Evolutionary conservation across 257 asterid genomes (phyloP).

Genomic region (Thymus quinquecostatus): DNA sequence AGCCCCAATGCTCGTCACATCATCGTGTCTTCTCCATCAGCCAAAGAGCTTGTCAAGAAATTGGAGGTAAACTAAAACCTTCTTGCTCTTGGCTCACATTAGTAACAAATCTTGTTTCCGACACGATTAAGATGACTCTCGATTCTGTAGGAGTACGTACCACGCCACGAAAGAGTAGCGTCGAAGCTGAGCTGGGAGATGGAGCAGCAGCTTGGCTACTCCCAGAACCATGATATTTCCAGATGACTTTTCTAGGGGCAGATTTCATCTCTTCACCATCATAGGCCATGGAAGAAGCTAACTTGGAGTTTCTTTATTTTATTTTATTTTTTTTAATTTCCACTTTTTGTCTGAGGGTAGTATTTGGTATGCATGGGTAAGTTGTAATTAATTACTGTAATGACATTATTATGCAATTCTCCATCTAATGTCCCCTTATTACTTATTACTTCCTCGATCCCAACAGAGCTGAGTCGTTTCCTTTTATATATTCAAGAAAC

Average conservation of each 20-base stretch:
- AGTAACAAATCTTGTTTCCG: background rate
- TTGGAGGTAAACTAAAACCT: slow-evolving; percentile 58
- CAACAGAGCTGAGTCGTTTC: too few species aligned
- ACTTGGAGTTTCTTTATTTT: slow-evolving; percentile 35
- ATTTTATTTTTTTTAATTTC: background rate
- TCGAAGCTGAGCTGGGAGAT: slow-evolving; percentile 64
- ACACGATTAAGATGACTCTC: background rate
- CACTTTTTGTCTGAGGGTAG: slow-evolving; percentile 16
- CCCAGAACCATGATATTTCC: slow-evolving; percentile 41
- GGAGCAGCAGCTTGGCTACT: slow-evolving; percentile 56
- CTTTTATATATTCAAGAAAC: too few species aligned
- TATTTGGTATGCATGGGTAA: too few species aligned
- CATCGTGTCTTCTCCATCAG: slow-evolving; percentile 86
- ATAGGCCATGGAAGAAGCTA: slow-evolving; percentile 45
- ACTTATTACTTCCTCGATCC: too few species aligned
- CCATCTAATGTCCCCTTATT: slow-evolving; percentile 34
- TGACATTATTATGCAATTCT: slow-evolving; percentile 35
- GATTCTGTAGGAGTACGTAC: slow-evolving; percentile 51
- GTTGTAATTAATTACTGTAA: too few species aligned
- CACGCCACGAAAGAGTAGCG: slow-evolving; percentile 61
- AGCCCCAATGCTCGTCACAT: slow-evolving; percentile 86
- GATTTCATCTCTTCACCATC: slow-evolving; percentile 28
- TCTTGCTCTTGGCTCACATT: background rate
- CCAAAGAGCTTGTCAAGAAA: slow-evolving; percentile 80
- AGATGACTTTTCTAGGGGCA: slow-evolving; percentile 46